Evolutionary conservation across 257 asterid species (phyloP).

Genomic region (Fraxinus cuspidata): DNA sequence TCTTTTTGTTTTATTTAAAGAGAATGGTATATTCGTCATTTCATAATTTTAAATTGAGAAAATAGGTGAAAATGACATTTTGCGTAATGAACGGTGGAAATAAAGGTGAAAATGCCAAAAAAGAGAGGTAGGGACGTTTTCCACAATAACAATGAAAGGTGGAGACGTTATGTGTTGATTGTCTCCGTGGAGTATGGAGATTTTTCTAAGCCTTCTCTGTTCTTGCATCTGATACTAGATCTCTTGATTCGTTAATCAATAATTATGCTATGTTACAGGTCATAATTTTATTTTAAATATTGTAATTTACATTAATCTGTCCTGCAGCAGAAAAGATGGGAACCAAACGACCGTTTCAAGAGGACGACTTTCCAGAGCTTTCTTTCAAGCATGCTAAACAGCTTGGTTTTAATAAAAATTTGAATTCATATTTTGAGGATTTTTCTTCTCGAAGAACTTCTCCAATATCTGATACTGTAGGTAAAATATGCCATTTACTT

Average conservation of each 20-base stretch:
- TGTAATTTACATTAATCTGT: background rate
- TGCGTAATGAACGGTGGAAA: too few relatives aligned
- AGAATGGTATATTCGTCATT: too few relatives aligned
- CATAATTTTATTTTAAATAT: background rate
- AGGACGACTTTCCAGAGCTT: constrained; percentile 56
- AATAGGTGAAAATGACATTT: too few relatives aligned
- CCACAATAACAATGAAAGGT: too few relatives aligned
- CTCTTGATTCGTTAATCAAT: background rate
- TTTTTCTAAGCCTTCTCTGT: constrained; percentile 2
- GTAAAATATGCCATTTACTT: constrained; percentile 33
- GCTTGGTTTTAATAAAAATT: constrained; percentile 30
- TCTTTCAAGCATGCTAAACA: constrained; percentile 63
- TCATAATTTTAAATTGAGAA: too few relatives aligned
- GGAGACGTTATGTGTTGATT: too few relatives aligned
- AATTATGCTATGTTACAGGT: background rate
- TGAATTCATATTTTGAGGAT: constrained; percentile 26
- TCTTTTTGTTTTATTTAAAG: too few relatives aligned
- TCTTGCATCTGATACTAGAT: background rate
- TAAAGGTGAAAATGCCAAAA: too few relatives aligned
- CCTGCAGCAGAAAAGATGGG: constrained; percentile 55
- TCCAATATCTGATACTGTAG: constrained; percentile 29
- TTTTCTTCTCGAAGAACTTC: constrained; percentile 32
- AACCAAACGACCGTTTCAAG: constrained; percentile 59
- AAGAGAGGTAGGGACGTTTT: too few relatives aligned
- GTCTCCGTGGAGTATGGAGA: constrained; percentile 5